phyloP scores from a whole-genome alignment of 441 rosid species.

The Croton setiger region DNA sequence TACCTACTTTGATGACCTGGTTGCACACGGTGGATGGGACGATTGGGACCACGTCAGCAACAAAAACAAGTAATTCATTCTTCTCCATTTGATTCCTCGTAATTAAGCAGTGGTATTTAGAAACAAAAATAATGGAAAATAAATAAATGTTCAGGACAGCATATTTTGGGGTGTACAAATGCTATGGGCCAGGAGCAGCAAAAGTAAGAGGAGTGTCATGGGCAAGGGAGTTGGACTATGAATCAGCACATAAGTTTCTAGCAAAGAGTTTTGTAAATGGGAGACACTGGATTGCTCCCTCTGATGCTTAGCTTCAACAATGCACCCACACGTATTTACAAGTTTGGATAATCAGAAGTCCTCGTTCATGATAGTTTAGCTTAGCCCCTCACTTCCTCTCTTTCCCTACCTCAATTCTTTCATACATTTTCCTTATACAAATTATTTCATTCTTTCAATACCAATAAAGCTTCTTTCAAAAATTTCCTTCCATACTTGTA shows the following conservation, averaged over 20 bases:
- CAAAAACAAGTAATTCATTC: slow-evolving; percentile 59
- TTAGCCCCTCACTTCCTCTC: too few relatives aligned
- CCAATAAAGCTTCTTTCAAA: background rate
- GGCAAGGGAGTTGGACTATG: slow-evolving; percentile 79
- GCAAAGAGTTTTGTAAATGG: slow-evolving; percentile 91
- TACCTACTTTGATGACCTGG: slow-evolving; percentile 75
- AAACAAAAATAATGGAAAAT: too few relatives aligned
- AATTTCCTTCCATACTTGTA: background rate
- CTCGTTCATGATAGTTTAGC: too few relatives aligned
- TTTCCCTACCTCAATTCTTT: background rate
- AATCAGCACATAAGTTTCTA: slow-evolving; percentile 70
- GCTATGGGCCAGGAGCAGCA: slow-evolving; percentile 84
- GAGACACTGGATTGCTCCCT: slow-evolving; percentile 82
- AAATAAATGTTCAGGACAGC: slow-evolving; percentile 47
- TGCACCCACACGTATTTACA: too few relatives aligned
- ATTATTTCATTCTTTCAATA: background rate
- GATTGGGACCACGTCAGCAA: slow-evolving; percentile 89
- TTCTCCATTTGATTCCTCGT: too few relatives aligned
- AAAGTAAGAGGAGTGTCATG: slow-evolving; percentile 75
- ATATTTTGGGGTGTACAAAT: slow-evolving; percentile 78
- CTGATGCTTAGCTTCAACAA: slow-evolving; percentile 45
- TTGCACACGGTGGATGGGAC: slow-evolving; percentile 96
- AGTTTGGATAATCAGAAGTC: too few relatives aligned
- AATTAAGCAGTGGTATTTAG: too few relatives aligned
- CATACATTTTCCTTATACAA: background rate